These are phyloP conservation scores for Cetraspora pellucida DNA, from an alignment of 192 early-diverging fungal species.

Conservation along the genomic window DNA sequence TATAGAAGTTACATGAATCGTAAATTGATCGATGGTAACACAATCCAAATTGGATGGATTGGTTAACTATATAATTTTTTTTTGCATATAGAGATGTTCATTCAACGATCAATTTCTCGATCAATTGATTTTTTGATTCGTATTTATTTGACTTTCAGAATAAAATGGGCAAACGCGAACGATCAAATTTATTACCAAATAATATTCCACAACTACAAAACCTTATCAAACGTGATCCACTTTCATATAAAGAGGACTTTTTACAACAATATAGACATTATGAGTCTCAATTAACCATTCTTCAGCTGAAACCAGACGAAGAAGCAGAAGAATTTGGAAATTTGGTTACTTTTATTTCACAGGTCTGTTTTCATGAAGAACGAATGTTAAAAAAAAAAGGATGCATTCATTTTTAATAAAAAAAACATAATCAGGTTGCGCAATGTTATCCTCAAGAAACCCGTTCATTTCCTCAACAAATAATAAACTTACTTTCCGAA, in stretches of 20 bases:
- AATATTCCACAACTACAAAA: constrained; percentile 99
- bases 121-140: too few species aligned
- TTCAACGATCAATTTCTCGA: too few species aligned
- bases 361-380: constrained; percentile 42
- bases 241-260: constrained; percentile 94
- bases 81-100: too few species aligned
- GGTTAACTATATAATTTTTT: too few species aligned
- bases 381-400: not conserved
- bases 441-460: constrained; percentile 88
- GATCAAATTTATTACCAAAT: constrained; percentile 61
- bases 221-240: constrained; percentile 92
- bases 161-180: constrained; percentile 62
- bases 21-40: too few species aligned
- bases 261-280: constrained; percentile 91
- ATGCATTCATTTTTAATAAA: not conserved
- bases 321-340: constrained; percentile 82
- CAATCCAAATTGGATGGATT: too few species aligned
- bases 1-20: too few species aligned
- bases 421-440: constrained; percentile 55
- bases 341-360: constrained; percentile 88
- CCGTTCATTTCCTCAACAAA: constrained; percentile 75
- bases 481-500: constrained; percentile 81
- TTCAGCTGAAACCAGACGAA: constrained; percentile 84
- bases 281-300: constrained; percentile 83
- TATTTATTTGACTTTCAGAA: too few species aligned